phyloP scores from a whole-genome alignment of 1,284 basidiomycete genomes.

The Inonotus hispidus region DNA sequence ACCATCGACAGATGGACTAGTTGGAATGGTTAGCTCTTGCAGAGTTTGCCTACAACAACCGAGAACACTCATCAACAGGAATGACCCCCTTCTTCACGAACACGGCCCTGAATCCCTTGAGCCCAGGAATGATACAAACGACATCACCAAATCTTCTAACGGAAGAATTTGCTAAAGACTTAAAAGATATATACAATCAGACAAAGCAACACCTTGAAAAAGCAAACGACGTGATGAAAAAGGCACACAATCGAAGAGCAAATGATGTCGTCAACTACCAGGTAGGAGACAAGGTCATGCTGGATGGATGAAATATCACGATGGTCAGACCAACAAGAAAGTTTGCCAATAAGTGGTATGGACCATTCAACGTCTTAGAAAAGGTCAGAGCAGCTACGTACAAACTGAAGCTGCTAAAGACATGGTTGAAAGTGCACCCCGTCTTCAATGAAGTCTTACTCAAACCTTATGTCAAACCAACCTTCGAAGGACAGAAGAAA shows the following conservation, averaged over 20 bases:
- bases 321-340: background rate
- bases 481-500: background rate
- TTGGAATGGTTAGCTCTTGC: background rate
- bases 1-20: constrained; percentile 1
- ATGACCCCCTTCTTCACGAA: no score
- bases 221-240: background rate
- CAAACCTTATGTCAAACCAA: background rate
- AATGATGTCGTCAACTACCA: background rate
- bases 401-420: background rate
- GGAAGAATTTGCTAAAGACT: background rate
- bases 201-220: background rate
- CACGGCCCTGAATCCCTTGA: background rate
- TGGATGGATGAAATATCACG: background rate
- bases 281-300: background rate
- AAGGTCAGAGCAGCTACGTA: background rate
- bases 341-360: background rate
- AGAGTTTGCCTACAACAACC: constrained; percentile 3
- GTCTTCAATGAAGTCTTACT: background rate
- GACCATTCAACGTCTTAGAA: background rate
- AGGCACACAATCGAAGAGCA: background rate
- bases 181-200: background rate
- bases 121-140: background rate
- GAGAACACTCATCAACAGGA: no score
- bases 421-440: background rate
- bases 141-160: background rate